Base-by-base conservation (phyloP, 352 stramenopile genomes). In the Phytophthora idaei region DNA sequence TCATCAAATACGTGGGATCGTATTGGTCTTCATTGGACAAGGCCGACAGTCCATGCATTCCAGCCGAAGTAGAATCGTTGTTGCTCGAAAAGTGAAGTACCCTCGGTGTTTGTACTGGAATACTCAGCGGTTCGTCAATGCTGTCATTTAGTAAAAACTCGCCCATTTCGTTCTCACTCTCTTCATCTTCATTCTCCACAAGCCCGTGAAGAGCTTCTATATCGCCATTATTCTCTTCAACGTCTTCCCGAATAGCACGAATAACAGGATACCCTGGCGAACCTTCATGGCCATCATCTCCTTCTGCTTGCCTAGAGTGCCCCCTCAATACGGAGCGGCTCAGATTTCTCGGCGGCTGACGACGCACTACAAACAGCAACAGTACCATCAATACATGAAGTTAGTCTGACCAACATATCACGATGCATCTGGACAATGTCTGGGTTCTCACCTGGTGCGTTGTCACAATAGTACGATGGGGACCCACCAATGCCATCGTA, bases 401-500 rank as follows among this genome's bases (percentile, higher is more conserved):
- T 69, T 39, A 68, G 57, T 14, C 29, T 28, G 44, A 27, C 15
- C 46, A 74, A 10, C 32, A n/a, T 31, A 36, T 25, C 21, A 21
- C 21, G 21, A 21, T 21, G 21, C 21, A 57, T 10, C 4, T 49
- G 42, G 15, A 57, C 6, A 28, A 49, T 44, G 0, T 17, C 8
- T 25, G 27, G 10, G n/a, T 54, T n/a, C 48, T 47, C 71, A 81
- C 76, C 72, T 76, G 75, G 76, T 53, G 66, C 47, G 29, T 57
- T 81, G 61, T 91, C 84, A 58, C 76, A 91, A 58, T 89, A 94
- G 42, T 91, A 93, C 0, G 85, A 92, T 9, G 87, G 87, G 6
- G 87, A 94, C 10, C 85, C 87, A 34, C 85, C 85, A 56, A 92
- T 81, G 1, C 85, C 87, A 64, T 94, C 85, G 62, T 94, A 93